Base-by-base conservation (phyloP, 305 asterid species). In the Rubia occidens region DNA sequence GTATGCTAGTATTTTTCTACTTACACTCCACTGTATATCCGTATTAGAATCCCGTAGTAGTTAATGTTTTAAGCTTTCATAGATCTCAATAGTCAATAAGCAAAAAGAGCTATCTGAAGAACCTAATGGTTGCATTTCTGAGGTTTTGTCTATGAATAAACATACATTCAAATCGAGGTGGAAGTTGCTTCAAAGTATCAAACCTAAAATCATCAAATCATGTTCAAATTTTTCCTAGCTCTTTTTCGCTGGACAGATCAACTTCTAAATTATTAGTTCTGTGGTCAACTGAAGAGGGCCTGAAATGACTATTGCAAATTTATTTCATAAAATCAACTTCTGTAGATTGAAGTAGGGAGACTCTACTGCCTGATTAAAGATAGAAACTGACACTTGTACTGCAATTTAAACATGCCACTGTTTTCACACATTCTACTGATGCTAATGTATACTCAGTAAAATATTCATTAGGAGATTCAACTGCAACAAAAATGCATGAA, bases 281-380 rank as follows among this genome's bases (percentile, higher is more conserved):
- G 0, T 8, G 56, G 40, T 11, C 63, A 63, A 24, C 32, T 8
- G 4, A 20, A 13, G 58, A 53, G 26, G 39, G 24, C 47, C 40
- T 11, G 29, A 64, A 37, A 55, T 18, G 15, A 39, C 76, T 26
- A 11, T 60, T 62, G 49, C 60, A 72, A 62, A 71, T 71, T 49
- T 13, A 7, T 2, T 71, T 47, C 21, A 4, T 18, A 60, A 4
- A 60, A 26, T 8, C 17, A 29, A 18, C 20, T 1, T 11, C n/a
- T 15, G 21, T 7, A 35, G 3, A 61, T n/a, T 61, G 21, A 39
- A 37, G 49, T 3, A 20, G 49, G 49, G 20, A 62, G 49, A 29
- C 49, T 21, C 21, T 26, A 42, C 43, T 24, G 18, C 39, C 62
- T 20, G 60, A n/a, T 51, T 44, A 20, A 44, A 55, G 32, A 26